These are phyloP conservation scores for Fusarium sp. DNA, from an alignment of 2,329 filamentous ascomycete species.

Conservation along the genomic window DNA sequence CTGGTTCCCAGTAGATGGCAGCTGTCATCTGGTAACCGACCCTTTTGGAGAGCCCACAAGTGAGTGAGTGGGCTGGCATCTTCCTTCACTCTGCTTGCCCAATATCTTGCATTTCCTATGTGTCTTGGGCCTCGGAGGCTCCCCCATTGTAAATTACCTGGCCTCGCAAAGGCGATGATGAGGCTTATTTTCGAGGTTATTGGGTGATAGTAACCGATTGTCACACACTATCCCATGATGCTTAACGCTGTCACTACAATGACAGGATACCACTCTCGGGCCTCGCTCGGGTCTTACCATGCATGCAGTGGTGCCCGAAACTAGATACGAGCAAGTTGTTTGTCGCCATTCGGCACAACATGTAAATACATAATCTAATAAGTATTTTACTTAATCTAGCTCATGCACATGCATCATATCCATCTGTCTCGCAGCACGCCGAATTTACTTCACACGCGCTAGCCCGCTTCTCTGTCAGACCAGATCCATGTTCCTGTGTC, in stretches of 20 bases:
- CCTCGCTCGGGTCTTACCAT: neutral
- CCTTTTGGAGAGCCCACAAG: neutral
- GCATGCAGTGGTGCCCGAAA: slow-evolving; percentile 10
- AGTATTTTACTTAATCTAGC: neutral
- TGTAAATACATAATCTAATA: neutral
- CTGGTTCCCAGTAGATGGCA: neutral
- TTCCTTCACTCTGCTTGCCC: neutral
- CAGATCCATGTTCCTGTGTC: slow-evolving; percentile 3
- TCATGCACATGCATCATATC: neutral
- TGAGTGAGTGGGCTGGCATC: neutral
- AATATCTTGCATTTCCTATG: neutral
- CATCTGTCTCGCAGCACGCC: slow-evolving; percentile 6
- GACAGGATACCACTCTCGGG: neutral
- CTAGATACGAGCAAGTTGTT: neutral
- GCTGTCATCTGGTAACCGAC: neutral
- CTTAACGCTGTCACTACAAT: neutral
- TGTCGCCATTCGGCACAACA: neutral
- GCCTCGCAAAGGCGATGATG: neutral
- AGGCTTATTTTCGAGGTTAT: neutral
- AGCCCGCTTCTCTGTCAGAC: neutral
- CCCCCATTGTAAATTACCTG: neutral
- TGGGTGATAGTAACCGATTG: neutral
- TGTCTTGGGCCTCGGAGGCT: neutral
- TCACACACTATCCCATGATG: neutral
- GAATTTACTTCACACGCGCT: slow-evolving; percentile 16